Evolutionary conservation across 1,139 yeast genomes (phyloP), one percentile per base, ranked within the genome.

Genomic region (Blastobotrys indianensis): DNA sequence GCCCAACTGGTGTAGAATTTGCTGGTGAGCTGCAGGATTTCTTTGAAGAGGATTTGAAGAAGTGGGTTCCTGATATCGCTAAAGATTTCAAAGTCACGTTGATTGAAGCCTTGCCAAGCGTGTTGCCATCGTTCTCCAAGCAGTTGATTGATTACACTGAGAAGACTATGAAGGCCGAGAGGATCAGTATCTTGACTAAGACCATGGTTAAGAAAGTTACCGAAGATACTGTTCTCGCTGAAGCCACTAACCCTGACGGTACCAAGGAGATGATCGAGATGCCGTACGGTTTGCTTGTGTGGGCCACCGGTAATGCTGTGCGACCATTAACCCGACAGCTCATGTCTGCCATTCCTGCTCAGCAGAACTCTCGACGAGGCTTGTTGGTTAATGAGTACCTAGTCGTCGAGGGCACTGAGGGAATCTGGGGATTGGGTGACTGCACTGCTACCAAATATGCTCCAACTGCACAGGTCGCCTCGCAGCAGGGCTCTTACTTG

Each of bases 221-320:
- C 57, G 79, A 75, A 55, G 77, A 77, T 60, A 68, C 72, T 42
- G 82, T 87, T 54, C 71, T 75, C 54, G 95, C 94, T 45, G 82
- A 77, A 61, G 80, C 76, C 54, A 86, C 88, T 61, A 70, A 74
- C 46, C 75, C 79, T 32, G 85, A 82, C 52, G 92, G 90, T 12
- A 56, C 75, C 36, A 72, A 77, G 56, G 74, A 76, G 56, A 68
- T 72, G 46, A 69, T 76, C 41, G 82, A 79, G 55, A 72, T 88
- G 60, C 96, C 96, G 47, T 90, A 88, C 65, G 97, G 97, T 62
- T 73, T 86, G 62, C 76, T 90, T 58, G 92, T 90, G 55, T 90
- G 97, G 97, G 97, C 97, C 50, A 90, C 96, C 44, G 97, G 97
- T 70, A 88, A 87, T 67, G 92, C 94, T 51, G 90, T 90, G 53